Conservation (phyloP, 441 rosid genomes). For the Isatis lusitanica region DNA sequence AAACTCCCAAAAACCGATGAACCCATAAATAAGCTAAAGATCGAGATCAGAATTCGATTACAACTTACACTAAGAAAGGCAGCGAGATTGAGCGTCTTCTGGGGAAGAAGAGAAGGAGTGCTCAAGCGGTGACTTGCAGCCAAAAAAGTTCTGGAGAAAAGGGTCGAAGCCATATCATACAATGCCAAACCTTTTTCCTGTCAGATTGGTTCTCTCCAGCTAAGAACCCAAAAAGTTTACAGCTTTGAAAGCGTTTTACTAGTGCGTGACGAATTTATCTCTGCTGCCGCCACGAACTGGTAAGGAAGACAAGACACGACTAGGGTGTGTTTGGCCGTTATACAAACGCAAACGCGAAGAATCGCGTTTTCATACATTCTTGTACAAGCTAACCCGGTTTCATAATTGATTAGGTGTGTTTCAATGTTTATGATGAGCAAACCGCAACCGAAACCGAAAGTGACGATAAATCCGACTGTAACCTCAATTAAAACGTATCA, state of each 20-base stretch:
- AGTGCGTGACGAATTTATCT: not conserved
- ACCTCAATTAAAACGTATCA: too few relatives aligned
- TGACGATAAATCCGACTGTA: not conserved
- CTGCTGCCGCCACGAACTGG: conserved; percentile 28
- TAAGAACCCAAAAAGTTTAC: conserved; percentile 1
- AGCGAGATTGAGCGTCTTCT: conserved; percentile 33
- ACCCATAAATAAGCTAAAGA: not conserved
- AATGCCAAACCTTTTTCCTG: not conserved
- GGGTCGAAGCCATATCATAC: conserved; percentile 60
- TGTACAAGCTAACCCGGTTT: not conserved
- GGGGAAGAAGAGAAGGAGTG: conserved; percentile 36
- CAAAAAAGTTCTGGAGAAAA: conserved; percentile 45
- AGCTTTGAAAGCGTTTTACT: conserved; percentile 18
- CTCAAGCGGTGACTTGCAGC: conserved; percentile 49
- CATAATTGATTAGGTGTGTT: not conserved
- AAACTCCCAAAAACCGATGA: conserved; percentile 1
- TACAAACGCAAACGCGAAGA: too few relatives aligned
- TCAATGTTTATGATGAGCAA: not conserved
- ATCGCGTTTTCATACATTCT: not conserved
- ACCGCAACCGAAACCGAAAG: not conserved
- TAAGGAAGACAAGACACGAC: conserved; percentile 21
- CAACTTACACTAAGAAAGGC: conserved; percentile 47
- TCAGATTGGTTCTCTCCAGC: conserved; percentile 4
- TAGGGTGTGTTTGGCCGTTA: conserved; percentile 20
- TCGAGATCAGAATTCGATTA: not conserved